Evolutionary conservation across 1,139 yeast genomes (phyloP).

Genomic region (Blastobotrys persicus): DNA sequence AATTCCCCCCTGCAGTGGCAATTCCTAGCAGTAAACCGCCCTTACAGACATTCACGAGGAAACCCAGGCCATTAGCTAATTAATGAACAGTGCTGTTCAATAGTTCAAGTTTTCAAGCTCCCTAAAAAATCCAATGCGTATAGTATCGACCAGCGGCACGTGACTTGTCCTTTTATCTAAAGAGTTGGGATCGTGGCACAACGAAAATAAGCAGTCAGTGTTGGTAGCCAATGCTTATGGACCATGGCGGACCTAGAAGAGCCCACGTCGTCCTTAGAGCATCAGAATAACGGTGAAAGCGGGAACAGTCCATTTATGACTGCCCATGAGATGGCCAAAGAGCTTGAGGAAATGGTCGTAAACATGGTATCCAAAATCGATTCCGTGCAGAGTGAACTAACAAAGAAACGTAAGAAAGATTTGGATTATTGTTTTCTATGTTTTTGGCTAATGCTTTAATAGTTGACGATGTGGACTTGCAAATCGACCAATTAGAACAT

Average conservation of each 20-base stretch:
- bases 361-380: conserved; percentile 18
- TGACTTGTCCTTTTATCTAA: too few species aligned
- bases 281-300: conserved; percentile 6
- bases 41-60: too few species aligned
- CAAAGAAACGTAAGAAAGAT: conserved; percentile 17
- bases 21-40: too few species aligned
- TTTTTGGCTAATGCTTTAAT: background rate
- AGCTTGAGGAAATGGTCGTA: conserved; percentile 20
- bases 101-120: too few species aligned
- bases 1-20: too few species aligned
- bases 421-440: background rate
- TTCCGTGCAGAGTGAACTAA: conserved; percentile 20
- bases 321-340: conserved; percentile 22
- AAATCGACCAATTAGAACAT: conserved; percentile 17
- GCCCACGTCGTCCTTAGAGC: conserved; percentile 7
- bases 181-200: too few species aligned
- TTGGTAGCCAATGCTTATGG: conserved; percentile 1
- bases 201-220: too few species aligned
- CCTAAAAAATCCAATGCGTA: too few species aligned
- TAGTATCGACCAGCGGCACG: too few species aligned
- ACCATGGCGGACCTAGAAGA: conserved; percentile 11
- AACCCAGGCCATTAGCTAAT: too few species aligned
- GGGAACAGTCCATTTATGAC: conserved; percentile 9
- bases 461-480: background rate
- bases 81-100: too few species aligned